Base-by-base conservation (phyloP, 345 rosid genomes). In the Carallia pectinifolia region DNA sequence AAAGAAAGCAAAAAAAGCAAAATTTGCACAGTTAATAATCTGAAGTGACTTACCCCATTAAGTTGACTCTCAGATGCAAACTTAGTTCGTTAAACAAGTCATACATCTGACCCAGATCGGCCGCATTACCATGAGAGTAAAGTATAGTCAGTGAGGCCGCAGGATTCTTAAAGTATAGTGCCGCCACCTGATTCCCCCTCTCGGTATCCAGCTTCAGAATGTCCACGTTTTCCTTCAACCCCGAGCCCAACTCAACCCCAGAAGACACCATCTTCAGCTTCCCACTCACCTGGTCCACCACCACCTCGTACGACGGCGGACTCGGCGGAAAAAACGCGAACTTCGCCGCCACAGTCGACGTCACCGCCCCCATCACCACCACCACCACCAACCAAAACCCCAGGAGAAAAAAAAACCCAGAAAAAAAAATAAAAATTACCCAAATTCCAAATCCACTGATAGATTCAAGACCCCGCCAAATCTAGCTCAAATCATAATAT, bases 71-170 rank as follows among this genome's bases (percentile, higher is more conserved):
- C 44, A 94, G 90, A 81, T 88, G 96, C 63, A 83, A 65, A 50
- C 93, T 89, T 73, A 94, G 90, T 61, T 91, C 93, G 34, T 67
- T 60, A 71, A 89, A 91, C 74, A 94, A 80, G 76, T 91, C 95
- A 67, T 78, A 86, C 91, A 91, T 88, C 82, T 94, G 96, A 4
- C 96, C 96, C 66, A 94, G 88, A 89, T 94, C 98, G 48, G 97
- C 98, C 7, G 98, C 98, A 77, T 93, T 93, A 13, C 98, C 98
- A 40, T 93, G 98, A 1, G 98, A 93, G 74, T 91, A 93, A 23
- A 91, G 85, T 55, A 93, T 44, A 4, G 98, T 91, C 69, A 91
- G 83, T n/a, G 86, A 72, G 23, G 98, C 98, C 13, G 79, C 54
- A 36, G 90, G 93, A 58, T 91, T 94, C 86, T 84, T 86, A 40